phyloP scores from a whole-genome alignment of 805 yeast species.

The Candida sithepensis region DNA sequence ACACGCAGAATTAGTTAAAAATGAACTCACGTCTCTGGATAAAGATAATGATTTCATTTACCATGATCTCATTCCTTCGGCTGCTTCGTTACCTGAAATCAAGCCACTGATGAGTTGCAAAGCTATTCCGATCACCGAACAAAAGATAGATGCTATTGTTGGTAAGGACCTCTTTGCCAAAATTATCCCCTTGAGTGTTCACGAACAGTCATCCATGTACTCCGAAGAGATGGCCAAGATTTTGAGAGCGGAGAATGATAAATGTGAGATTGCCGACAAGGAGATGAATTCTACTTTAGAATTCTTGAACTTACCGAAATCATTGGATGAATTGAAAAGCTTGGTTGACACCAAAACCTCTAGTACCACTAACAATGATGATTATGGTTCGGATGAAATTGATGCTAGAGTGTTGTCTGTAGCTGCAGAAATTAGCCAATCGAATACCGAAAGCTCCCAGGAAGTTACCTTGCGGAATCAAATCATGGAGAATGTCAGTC shows the following conservation, averaged over 20 bases:
- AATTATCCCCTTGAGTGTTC: slow-evolving; percentile 82
- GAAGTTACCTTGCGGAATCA: slow-evolving; percentile 33
- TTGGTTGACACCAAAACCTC: slow-evolving; percentile 14
- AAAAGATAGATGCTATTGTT: slow-evolving; percentile 42
- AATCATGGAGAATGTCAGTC: slow-evolving; percentile 34
- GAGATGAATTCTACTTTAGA: slow-evolving; percentile 78
- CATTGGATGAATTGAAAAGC: slow-evolving; percentile 51
- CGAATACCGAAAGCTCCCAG: slow-evolving; percentile 24
- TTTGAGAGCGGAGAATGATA: slow-evolving; percentile 69
- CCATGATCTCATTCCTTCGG: slow-evolving; percentile 70
- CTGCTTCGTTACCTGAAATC: slow-evolving; percentile 57
- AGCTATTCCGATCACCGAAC: slow-evolving; percentile 48
- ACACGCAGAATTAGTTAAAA: slow-evolving; percentile 15
- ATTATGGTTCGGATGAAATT: slow-evolving; percentile 28
- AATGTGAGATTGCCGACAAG: slow-evolving; percentile 71
- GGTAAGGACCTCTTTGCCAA: slow-evolving; percentile 65
- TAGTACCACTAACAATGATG: slow-evolving; percentile 9
- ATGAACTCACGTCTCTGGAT: slow-evolving; percentile 39
- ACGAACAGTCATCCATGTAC: slow-evolving; percentile 81
- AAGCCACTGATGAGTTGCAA: slow-evolving; percentile 69
- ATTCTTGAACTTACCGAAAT: slow-evolving; percentile 69
- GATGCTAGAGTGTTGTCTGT: slow-evolving; percentile 39
- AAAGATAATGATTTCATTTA: slow-evolving; percentile 90
- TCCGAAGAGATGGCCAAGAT: slow-evolving; percentile 85
- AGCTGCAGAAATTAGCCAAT: slow-evolving; percentile 30